phyloP scores from a whole-genome alignment of 495 filamentous ascomycete species.

The Monascus purpureus region DNA sequence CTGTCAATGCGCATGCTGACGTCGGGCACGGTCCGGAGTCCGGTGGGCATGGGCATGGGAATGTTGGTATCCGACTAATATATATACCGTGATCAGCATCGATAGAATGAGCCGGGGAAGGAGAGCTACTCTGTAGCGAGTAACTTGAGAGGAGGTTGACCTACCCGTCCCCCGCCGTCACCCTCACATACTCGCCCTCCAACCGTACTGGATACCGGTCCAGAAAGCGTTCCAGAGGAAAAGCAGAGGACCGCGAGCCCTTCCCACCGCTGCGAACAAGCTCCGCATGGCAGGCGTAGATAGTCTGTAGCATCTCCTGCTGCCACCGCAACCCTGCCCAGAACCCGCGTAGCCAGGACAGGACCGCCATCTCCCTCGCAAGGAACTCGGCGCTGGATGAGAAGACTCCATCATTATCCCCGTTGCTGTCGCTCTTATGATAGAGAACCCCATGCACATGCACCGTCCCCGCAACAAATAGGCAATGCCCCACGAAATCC shows the following conservation, averaged over 20 bases:
- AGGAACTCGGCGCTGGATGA: conserved; percentile 55
- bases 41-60: too few species aligned
- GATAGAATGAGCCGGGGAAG: too few species aligned
- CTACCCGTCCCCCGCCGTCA: conserved; percentile 40
- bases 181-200: conserved; percentile 40
- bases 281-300: conserved; percentile 59
- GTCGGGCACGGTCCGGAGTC: too few species aligned
- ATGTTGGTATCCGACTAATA: too few species aligned
- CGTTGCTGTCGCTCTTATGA: conserved; percentile 46
- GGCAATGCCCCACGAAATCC: conserved; percentile 67
- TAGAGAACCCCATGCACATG: conserved; percentile 79
- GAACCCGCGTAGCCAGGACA: conserved; percentile 53
- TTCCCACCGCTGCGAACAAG: conserved; percentile 57
- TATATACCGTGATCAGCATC: too few species aligned
- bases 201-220: conserved; percentile 53
- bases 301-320: conserved; percentile 56
- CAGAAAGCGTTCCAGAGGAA: conserved; percentile 77
- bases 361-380: conserved; percentile 62
- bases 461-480: conserved; percentile 70
- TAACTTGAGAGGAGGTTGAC: too few species aligned
- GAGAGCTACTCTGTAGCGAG: too few species aligned
- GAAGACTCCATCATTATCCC: conserved; percentile 51
- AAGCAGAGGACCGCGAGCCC: conserved; percentile 52
- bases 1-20: too few species aligned
- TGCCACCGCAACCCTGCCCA: conserved; percentile 74